Evolutionary conservation across 2,329 filamentous ascomycete genomes (phyloP).

Genomic region (Pestalotiopsis sp.): DNA sequence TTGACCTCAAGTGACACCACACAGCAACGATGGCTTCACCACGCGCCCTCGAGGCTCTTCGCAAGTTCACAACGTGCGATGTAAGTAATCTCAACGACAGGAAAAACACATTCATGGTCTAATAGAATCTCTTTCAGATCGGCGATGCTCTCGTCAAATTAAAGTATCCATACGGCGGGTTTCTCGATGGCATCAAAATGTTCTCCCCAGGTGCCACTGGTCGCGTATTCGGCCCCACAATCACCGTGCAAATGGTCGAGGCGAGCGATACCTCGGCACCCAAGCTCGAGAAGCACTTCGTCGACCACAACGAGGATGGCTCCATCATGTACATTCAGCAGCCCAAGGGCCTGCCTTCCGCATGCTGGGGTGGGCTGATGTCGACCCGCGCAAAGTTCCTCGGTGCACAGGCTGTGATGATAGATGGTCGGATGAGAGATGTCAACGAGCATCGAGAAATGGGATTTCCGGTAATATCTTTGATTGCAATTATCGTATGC

Average conservation of each 20-base stretch:
- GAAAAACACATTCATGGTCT: neutral
- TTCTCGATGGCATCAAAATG: constrained; percentile 27
- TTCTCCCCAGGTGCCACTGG: constrained; percentile 22
- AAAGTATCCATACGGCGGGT: constrained; percentile 30
- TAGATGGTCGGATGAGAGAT: constrained; percentile 32
- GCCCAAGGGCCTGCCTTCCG: constrained; percentile 26
- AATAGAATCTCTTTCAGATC: constrained; percentile 9
- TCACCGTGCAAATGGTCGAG: constrained; percentile 33
- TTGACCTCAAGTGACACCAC: neutral
- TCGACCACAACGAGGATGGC: constrained; percentile 27
- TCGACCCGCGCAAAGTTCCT: constrained; percentile 30
- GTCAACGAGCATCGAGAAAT: constrained; percentile 31
- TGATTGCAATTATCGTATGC: neutral
- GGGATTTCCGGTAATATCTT: constrained; percentile 15
- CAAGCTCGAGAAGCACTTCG: constrained; percentile 29
- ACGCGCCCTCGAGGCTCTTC: neutral
- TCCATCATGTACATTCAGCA: constrained; percentile 33
- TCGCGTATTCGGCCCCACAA: constrained; percentile 24
- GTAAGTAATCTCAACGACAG: neutral
- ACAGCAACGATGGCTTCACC: constrained; percentile 2
- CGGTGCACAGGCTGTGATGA: constrained; percentile 27
- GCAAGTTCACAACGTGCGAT: constrained; percentile 12
- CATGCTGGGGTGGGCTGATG: constrained; percentile 35
- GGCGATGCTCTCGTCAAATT: constrained; percentile 32
- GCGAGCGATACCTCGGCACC: constrained; percentile 27